Evolutionary conservation across 129 eudicot genomes (phyloP).

Genomic region (Deinandra increscens): DNA sequence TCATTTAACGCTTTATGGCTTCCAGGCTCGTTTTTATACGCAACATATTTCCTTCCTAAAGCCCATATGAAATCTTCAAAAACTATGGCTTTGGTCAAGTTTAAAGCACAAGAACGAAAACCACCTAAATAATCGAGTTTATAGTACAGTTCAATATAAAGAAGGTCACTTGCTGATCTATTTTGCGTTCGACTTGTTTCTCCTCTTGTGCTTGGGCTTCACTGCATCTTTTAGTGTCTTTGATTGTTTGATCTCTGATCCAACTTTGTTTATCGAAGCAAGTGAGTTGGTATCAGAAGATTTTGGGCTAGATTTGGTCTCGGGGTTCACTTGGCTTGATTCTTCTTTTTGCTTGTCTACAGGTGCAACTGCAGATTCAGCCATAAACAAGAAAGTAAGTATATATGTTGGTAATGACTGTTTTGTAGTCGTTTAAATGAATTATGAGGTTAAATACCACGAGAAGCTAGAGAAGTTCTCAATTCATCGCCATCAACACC

Average conservation of each 20-base stretch:
- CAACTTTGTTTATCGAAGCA: constrained; percentile 25
- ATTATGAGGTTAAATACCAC: constrained; percentile 40
- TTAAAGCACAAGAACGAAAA: not conserved
- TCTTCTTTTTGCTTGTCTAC: constrained; percentile 29
- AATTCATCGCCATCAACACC: constrained; percentile 57
- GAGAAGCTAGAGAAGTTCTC: constrained; percentile 54
- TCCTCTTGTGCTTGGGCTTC: constrained; percentile 82
- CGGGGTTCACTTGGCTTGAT: constrained; percentile 23
- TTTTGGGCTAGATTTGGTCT: constrained; percentile 25
- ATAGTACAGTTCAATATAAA: not conserved
- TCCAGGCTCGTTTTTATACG: too few species aligned
- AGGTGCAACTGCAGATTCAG: constrained; percentile 26
- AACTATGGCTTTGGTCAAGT: not conserved
- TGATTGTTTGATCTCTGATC: constrained; percentile 22
- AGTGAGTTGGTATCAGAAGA: constrained; percentile 18
- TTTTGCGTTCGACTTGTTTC: constrained; percentile 41
- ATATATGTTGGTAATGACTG: not conserved
- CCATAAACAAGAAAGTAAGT: constrained; percentile 8
- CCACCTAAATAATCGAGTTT: not conserved
- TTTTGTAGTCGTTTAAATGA: not conserved
- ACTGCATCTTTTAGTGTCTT: constrained; percentile 79
- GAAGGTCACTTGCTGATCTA: not conserved
- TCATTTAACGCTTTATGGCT: not conserved
- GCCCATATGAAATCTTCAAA: not conserved
- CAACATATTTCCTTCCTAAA: not conserved